phyloP scores from a whole-genome alignment of 768 basidiomycete species.

The Ephemerocybe angulata region DNA sequence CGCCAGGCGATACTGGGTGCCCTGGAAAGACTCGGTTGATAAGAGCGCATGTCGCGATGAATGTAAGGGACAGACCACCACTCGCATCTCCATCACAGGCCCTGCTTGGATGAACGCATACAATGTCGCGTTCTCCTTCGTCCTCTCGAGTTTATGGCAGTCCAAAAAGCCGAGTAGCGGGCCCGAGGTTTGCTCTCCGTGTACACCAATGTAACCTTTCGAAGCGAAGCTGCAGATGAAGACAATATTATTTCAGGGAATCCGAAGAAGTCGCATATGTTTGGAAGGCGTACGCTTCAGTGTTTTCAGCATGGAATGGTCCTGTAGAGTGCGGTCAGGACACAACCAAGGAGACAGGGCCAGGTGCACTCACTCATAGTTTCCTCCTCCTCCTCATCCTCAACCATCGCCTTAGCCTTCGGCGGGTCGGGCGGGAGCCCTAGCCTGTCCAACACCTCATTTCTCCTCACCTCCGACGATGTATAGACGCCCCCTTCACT shows the following conservation, averaged over 20 bases:
- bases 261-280: too few species aligned
- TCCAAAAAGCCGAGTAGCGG: constrained; percentile 6
- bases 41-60: neutral
- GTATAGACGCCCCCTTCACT: too few species aligned
- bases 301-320: neutral
- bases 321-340: neutral
- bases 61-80: neutral
- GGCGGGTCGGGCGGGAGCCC: neutral
- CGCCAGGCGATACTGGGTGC: constrained; percentile 6
- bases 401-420: neutral
- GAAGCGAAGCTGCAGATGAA: constrained; percentile 3
- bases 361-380: neutral
- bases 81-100: constrained; percentile 8
- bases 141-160: constrained; percentile 3
- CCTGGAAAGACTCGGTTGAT: neutral
- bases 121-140: constrained; percentile 2
- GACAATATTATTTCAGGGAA: too few species aligned
- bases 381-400: neutral
- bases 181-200: constrained; percentile 1
- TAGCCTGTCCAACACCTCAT: neutral
- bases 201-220: constrained; percentile 10
- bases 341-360: neutral
- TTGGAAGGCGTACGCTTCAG: too few species aligned
- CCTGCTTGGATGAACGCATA: constrained; percentile 6
- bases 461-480: neutral